Base-by-base conservation (phyloP, 202 grass and related monocot genomes). In the Eragrostis tef region DNA sequence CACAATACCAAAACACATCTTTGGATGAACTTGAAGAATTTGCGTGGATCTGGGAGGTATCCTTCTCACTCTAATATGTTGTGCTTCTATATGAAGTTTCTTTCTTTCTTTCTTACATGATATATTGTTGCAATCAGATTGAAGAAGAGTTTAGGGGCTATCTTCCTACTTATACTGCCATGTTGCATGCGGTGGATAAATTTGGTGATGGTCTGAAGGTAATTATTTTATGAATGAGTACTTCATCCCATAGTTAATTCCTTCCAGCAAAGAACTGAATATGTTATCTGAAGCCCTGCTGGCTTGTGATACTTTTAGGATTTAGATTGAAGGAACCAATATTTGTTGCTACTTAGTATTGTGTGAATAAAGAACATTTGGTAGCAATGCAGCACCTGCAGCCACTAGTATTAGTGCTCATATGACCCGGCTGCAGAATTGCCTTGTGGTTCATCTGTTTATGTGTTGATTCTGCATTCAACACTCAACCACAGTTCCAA, bases 111-210 rank as follows among this genome's bases (percentile, higher is more conserved):
- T 17, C 64, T 20, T 45, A 62, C 5, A 29, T 13, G 14, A 29
- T 29, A 14, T 63, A 45, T 68, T 68, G 42, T 22, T 68, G 11
- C 41, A 46, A 68, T 46, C n/a, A 68, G 67, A 70, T 70, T 47
- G 67, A 70, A 48, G 67, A 47, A 70, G 44, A 70, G 43, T 70
- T 70, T 44, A 26, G 0, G 24, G 42, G 43, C 47, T 70, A 70
- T 48, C 67, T 48, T 47, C 67, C 67, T 48, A 70, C n/a, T 48
- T 70, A 70, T 45, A 48, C 11, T 11, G 19, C 9, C n/a, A 44
- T 68, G 41, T 12, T 68, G 6, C 36, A 24, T 46, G 65, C 9
- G 24, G n/a, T 68, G n/a, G 10, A 68, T 46, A 2, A 19, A 45
- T 68, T 45, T 46, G 41, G 43, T 68, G 39, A 68, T 22, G 43